These are phyloP conservation scores for Boletus subcaerulescens DNA, from an alignment of 768 basidiomycete species.

Conservation along the genomic window DNA sequence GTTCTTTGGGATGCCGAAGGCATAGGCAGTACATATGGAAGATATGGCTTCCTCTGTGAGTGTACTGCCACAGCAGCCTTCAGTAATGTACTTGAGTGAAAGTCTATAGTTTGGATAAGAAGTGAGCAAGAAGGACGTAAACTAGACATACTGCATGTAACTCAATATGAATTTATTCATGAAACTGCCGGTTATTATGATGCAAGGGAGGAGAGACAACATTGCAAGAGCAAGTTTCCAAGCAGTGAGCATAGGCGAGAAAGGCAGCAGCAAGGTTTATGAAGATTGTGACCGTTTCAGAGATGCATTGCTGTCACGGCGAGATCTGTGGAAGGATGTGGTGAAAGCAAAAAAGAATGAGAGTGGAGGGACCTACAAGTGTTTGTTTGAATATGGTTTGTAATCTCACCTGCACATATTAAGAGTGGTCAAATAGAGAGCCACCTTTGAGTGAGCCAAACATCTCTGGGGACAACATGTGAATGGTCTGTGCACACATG, in stretches of 20 bases:
- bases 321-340: neutral
- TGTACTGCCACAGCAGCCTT: constrained; percentile 52
- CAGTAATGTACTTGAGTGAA: constrained; percentile 71
- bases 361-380: too few relatives aligned
- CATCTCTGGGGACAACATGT: too few relatives aligned
- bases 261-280: constrained; percentile 64
- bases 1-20: constrained; percentile 76
- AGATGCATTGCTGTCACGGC: neutral
- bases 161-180: constrained; percentile 68
- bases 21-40: constrained; percentile 83
- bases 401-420: too few relatives aligned
- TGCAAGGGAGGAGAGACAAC: constrained; percentile 80
- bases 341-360: too few relatives aligned
- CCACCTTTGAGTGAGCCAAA: too few relatives aligned
- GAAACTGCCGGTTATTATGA: constrained; percentile 64
- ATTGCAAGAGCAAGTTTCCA: constrained; percentile 89
- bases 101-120: constrained; percentile 36
- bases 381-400: too few relatives aligned
- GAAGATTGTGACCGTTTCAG: neutral
- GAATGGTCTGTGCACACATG: too few relatives aligned
- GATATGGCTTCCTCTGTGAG: constrained; percentile 92
- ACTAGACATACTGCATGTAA: constrained; percentile 61
- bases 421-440: too few relatives aligned
- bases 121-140: neutral
- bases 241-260: constrained; percentile 59